phyloP scores from a whole-genome alignment of 805 yeast genomes.

The Candida vaughaniae region DNA sequence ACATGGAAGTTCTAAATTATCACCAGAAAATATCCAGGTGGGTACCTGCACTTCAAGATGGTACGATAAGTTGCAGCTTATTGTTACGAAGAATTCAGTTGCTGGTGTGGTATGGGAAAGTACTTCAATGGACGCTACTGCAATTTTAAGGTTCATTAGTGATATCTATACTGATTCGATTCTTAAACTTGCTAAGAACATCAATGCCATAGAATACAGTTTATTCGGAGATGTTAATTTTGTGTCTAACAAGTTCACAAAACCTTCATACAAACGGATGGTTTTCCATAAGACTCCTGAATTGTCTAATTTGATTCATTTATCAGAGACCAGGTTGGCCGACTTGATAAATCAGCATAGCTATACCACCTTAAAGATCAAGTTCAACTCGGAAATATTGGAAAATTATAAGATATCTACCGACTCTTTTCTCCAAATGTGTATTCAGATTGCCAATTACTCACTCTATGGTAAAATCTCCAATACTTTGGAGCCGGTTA shows the following conservation, averaged over 20 bases:
- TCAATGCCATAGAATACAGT: constrained; percentile 56
- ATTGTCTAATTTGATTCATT: constrained; percentile 46
- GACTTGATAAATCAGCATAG: constrained; percentile 60
- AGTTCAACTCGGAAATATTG: constrained; percentile 35
- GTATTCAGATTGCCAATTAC: constrained; percentile 53
- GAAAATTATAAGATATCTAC: constrained; percentile 42
- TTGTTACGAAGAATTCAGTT: constrained; percentile 54
- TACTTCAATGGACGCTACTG: constrained; percentile 57
- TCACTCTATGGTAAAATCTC: constrained; percentile 53
- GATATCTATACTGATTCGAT: constrained; percentile 60
- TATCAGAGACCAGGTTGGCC: constrained; percentile 58
- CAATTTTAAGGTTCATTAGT: constrained; percentile 54
- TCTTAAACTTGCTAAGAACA: constrained; percentile 54
- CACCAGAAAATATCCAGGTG: constrained; percentile 43
- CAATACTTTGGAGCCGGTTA: constrained; percentile 55
- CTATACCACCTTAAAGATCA: constrained; percentile 42
- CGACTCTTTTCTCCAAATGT: constrained; percentile 53
- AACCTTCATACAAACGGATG: constrained; percentile 36
- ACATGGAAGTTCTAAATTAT: constrained; percentile 50
- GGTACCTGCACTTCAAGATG: constrained; percentile 61
- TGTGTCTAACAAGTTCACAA: constrained; percentile 36
- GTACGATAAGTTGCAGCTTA: constrained; percentile 57
- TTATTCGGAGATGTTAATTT: constrained; percentile 44
- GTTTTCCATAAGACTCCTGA: constrained; percentile 45
- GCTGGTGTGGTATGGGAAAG: constrained; percentile 63